Conservation (phyloP, 1,284 basidiomycete genomes). For the Sutorius eximius region DNA sequence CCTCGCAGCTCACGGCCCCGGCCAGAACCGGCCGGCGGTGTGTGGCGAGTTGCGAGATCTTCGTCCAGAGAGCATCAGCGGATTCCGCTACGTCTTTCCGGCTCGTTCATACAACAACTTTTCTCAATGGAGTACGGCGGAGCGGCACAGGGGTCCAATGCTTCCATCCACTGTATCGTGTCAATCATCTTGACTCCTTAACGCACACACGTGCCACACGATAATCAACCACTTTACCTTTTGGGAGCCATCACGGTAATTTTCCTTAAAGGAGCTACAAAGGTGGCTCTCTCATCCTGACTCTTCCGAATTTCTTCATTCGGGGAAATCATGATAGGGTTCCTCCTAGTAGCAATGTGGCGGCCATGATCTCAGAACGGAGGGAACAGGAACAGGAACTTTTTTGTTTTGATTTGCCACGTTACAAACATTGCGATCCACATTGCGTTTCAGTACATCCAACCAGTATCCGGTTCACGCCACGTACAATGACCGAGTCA, state of each 20-base stretch:
- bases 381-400: conserved; percentile 1
- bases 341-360: background rate
- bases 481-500: background rate
- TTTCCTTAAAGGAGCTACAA: background rate
- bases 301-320: background rate
- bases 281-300: background rate
- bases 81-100: background rate
- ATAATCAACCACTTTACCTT: background rate
- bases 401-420: background rate
- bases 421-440: background rate
- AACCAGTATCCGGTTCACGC: background rate
- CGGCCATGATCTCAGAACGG: background rate
- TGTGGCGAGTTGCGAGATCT: background rate
- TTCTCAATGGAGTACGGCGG: background rate
- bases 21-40: background rate
- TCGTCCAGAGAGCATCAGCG: background rate
- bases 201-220: background rate
- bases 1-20: background rate
- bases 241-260: background rate
- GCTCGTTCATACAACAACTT: background rate
- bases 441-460: background rate
- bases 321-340: background rate
- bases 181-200: background rate
- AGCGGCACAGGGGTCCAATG: background rate
- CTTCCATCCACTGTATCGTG: background rate